A percentile compares a stretch with the other conserved stretches of the same genome.
These are phyloP conservation scores for Glebionis coronaria DNA, from an alignment of 129 eudicot genomes.

Conservation along the genomic window DNA sequence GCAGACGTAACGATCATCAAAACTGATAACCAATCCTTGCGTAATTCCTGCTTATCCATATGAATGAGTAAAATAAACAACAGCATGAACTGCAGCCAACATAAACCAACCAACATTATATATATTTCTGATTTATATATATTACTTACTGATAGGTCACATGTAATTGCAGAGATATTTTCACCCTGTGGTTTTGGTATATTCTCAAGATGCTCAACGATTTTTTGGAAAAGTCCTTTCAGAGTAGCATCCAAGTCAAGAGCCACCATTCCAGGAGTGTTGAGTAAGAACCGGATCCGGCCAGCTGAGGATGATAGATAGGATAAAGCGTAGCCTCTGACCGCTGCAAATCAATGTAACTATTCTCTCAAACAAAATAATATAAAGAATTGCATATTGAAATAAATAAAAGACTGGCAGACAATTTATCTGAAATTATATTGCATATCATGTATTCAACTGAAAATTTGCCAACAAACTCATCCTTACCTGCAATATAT, in stretches of 20 bases:
- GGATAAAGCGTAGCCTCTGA: constrained; percentile 95
- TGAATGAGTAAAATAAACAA: neutral
- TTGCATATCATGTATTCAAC: neutral
- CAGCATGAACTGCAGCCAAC: constrained; percentile 17
- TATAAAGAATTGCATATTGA: neutral
- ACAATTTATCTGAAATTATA: constrained; percentile 3
- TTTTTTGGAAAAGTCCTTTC: constrained; percentile 92
- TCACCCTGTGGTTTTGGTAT: constrained; percentile 99
- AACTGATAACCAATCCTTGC: constrained; percentile 92
- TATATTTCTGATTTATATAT: neutral
- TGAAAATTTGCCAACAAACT: constrained; percentile 11
- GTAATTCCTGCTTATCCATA: constrained; percentile 63
- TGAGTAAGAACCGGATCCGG: constrained; percentile 79
- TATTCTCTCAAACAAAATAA: constrained; percentile 1
- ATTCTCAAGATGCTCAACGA: constrained; percentile 91
- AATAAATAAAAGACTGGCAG: neutral
- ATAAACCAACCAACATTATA: constrained; percentile 2
- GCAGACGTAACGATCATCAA: constrained; percentile 98
- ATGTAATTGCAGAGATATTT: constrained; percentile 86
- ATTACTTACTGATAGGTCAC: constrained; percentile 87
- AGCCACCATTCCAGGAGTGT: constrained; percentile 99
- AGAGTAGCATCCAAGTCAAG: constrained; percentile 86
- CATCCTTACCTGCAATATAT: constrained; percentile 81
- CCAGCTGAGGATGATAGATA: constrained; percentile 95
- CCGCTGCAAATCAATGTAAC: constrained; percentile 56